Evolutionary conservation across 768 basidiomycete genomes (phyloP).

Genomic region (Nidularia pulvinata): DNA sequence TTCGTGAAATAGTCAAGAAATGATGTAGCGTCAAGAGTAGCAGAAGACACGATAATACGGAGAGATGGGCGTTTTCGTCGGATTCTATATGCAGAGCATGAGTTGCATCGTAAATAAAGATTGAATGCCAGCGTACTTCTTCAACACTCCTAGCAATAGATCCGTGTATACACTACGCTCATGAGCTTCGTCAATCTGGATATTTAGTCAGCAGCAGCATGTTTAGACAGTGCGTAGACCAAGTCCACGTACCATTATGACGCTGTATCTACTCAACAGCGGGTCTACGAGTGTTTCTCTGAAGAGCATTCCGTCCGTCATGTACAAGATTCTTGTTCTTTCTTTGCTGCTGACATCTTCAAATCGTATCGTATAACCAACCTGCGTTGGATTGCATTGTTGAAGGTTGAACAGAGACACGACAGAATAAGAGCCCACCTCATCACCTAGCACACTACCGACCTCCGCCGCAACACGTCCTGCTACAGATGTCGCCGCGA

Average conservation of each 20-base stretch:
- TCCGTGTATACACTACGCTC: constrained; percentile 97
- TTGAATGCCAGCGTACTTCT: constrained; percentile 62
- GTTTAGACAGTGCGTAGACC: constrained; percentile 1
- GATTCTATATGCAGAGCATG: constrained; percentile 54
- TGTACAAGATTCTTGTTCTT: constrained; percentile 87
- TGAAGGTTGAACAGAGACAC: background rate
- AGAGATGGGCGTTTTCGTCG: constrained; percentile 89
- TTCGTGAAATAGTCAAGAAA: constrained; percentile 90
- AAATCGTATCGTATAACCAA: constrained; percentile 97
- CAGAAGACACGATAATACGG: constrained; percentile 92
- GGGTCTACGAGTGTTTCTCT: constrained; percentile 93
- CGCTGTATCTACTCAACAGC: constrained; percentile 88
- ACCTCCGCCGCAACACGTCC: constrained; percentile 91
- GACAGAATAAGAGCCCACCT: constrained; percentile 42
- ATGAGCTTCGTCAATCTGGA: constrained; percentile 95
- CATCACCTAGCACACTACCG: constrained; percentile 85
- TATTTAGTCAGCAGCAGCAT: constrained; percentile 1
- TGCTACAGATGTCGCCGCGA: constrained; percentile 96
- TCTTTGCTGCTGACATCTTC: constrained; percentile 90
- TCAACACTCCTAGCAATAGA: constrained; percentile 85
- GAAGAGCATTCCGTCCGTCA: constrained; percentile 99
- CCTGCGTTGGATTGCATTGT: constrained; percentile 47
- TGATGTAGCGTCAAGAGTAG: constrained; percentile 90
- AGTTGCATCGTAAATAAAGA: background rate
- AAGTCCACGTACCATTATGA: constrained; percentile 75